Evolutionary conservation across 495 filamentous ascomycete genomes (phyloP), one percentile per base, ranked within the genome.

Genomic region (Lineolata rhizophorae): DNA sequence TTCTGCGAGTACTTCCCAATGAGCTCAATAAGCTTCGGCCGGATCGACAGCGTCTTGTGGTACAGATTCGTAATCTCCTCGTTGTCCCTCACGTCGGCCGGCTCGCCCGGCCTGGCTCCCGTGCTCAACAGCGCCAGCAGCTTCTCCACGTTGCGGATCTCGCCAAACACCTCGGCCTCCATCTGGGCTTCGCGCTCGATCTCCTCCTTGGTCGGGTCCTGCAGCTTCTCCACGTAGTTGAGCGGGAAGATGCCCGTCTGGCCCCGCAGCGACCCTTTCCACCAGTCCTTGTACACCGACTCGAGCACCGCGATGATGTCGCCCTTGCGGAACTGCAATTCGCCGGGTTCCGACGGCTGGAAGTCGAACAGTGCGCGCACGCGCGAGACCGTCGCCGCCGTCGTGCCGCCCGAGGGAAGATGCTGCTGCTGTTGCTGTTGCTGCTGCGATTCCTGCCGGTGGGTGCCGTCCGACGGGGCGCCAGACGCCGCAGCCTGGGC

Each of bases 1-100:
- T 92, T 95, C 48, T 97, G 87, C 10, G 87, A 93, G 44, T 97
- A 97, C 55, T 95, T 97, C 32, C 90, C 87, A 53, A 97, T 97
- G 28, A 97, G 55, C 55, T 97, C 91, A 47, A 97, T 95, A 20
- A 95, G 61, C 54, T 97, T 97, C 5, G 87, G 87, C 18, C 87
- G 69, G 40, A 97, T 97, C 1, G 83, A 80, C 29, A 95, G 45
- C 1, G 87, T 95, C 27, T 80, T 76, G 46, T 97, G 84, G 44
- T 97, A 97, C 27, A 97, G 55, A 37, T 72, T 78, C 21, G 80
- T 92, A 24, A 84, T 65, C 34, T 83, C 84, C 28, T 81, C 75
- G 49, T 77, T 85, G 20, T 54, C 51, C 20, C 51, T 41, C 36
- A 44, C 51, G 30, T 51, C 51, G 6, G 44, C 38, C 3, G 31